phyloP scores from a whole-genome alignment of 2,329 filamentous ascomycete genomes.

The Zopfia rhizophila region DNA sequence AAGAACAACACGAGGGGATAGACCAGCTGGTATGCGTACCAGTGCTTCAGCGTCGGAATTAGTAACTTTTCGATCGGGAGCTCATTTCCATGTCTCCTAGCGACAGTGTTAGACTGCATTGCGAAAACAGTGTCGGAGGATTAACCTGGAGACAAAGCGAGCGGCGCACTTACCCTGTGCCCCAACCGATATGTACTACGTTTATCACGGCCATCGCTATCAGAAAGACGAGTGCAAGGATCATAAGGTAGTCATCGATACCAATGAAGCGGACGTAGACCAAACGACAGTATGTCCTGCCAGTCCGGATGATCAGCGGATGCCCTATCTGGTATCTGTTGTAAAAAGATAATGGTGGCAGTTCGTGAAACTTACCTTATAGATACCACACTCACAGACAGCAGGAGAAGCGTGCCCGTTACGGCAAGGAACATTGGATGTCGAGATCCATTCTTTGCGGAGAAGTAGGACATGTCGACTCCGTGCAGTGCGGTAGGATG shows the following conservation, averaged over 20 bases:
- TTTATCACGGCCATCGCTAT: constrained; percentile 21
- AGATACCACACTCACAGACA: constrained; percentile 20
- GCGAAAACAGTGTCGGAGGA: background rate
- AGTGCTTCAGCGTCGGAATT: constrained; percentile 32
- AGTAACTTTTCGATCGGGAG: constrained; percentile 19
- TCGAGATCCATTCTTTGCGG: constrained; percentile 26
- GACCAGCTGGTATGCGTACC: constrained; percentile 38
- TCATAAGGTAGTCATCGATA: constrained; percentile 31
- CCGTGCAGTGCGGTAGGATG: no score
- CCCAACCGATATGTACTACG: constrained; percentile 20
- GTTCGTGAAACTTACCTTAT: constrained; percentile 12
- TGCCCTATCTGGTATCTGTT: background rate
- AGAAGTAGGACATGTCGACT: constrained; percentile 27
- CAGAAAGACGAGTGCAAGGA: constrained; percentile 15
- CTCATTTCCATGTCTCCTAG: constrained; percentile 24
- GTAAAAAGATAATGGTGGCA: background rate
- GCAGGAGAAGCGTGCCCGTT: constrained; percentile 21
- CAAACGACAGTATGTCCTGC: constrained; percentile 22
- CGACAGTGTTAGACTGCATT: background rate
- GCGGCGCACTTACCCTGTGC: constrained; percentile 19
- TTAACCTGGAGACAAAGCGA: no score
- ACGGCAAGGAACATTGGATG: constrained; percentile 31
- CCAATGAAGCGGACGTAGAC: constrained; percentile 20
- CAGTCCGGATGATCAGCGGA: no score
- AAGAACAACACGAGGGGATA: constrained; percentile 35